phyloP scores from a whole-genome alignment of 1,139 yeast species.

The Trichomonascaceae sp. region DNA sequence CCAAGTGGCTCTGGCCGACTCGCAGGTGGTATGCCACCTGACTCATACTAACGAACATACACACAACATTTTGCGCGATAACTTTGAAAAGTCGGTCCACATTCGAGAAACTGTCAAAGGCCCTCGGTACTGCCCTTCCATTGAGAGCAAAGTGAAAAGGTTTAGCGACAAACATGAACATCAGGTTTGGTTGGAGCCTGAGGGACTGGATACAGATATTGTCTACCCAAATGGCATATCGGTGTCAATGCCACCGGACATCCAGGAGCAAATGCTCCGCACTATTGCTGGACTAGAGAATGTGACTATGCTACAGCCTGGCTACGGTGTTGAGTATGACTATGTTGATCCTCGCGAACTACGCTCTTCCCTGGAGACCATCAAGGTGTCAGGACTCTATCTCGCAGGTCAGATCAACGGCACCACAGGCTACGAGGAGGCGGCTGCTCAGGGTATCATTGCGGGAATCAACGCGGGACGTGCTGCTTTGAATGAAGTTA shows the following conservation, averaged over 20 bases:
- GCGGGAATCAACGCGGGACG: conserved; percentile 92
- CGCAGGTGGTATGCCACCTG: conserved; percentile 57
- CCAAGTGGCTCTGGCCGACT: conserved; percentile 36
- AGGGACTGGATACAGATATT: conserved; percentile 72
- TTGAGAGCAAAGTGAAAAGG: conserved; percentile 76
- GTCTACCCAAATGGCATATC: conserved; percentile 95
- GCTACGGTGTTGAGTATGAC: conserved; percentile 97
- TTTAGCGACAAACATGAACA: conserved; percentile 69
- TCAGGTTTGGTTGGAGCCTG: conserved; percentile 92
- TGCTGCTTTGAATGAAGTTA: conserved; percentile 26
- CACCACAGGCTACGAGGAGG: conserved; percentile 98
- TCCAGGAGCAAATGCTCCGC: conserved; percentile 60
- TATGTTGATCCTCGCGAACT: conserved; percentile 90
- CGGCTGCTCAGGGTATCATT: conserved; percentile 89
- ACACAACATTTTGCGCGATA: conserved; percentile 54
- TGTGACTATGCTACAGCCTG: conserved; percentile 82
- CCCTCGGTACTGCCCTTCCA: conserved; percentile 94
- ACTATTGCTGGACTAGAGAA: conserved; percentile 84
- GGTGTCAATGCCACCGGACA: conserved; percentile 91
- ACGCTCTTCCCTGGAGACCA: conserved; percentile 66
- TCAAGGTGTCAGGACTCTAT: conserved; percentile 60
- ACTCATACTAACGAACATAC: conserved; percentile 68
- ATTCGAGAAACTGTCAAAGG: conserved; percentile 92
- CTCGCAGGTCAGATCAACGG: conserved; percentile 98
- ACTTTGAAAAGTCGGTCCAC: conserved; percentile 75